Conservation (phyloP, 1,284 basidiomycete species). For the Ganoderma sp. region DNA sequence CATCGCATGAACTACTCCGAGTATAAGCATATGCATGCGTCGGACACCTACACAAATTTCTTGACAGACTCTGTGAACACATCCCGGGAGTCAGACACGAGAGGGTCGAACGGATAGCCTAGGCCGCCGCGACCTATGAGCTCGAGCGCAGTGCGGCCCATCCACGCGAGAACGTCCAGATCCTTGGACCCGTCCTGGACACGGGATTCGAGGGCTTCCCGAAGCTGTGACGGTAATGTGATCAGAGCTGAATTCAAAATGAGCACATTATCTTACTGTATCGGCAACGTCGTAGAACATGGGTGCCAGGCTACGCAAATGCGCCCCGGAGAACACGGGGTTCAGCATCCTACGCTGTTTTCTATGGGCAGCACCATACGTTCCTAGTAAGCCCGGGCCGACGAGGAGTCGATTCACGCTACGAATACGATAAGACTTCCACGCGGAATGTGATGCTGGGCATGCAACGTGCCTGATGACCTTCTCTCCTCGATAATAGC, state of each 20-base stretch:
- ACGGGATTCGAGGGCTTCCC: slow-evolving; percentile 20
- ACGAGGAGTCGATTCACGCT: background rate
- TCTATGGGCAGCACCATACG: slow-evolving; percentile 28
- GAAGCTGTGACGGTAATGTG: slow-evolving; percentile 19
- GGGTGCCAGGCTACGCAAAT: slow-evolving; percentile 36
- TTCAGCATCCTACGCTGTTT: slow-evolving; percentile 37
- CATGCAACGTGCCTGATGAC: background rate
- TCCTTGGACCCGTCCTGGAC: slow-evolving; percentile 31
- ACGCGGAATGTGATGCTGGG: background rate
- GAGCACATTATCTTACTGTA: slow-evolving; percentile 22
- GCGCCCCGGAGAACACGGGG: slow-evolving; percentile 37
- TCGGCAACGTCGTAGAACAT: slow-evolving; percentile 34
- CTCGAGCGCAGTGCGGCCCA: slow-evolving; percentile 42
- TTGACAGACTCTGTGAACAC: background rate
- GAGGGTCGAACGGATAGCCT: slow-evolving; percentile 47
- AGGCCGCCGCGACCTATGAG: slow-evolving; percentile 42
- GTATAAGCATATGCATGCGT: background rate
- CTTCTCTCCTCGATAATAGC: slow-evolving; percentile 31
- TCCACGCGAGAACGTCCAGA: slow-evolving; percentile 46
- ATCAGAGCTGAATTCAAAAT: background rate
- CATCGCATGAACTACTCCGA: background rate
- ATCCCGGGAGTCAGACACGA: slow-evolving; percentile 30
- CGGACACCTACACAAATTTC: background rate
- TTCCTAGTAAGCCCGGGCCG: background rate
- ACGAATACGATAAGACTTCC: too few species aligned